Conservation (phyloP, 768 basidiomycete species). For the Xerocomus potaroensis region DNA sequence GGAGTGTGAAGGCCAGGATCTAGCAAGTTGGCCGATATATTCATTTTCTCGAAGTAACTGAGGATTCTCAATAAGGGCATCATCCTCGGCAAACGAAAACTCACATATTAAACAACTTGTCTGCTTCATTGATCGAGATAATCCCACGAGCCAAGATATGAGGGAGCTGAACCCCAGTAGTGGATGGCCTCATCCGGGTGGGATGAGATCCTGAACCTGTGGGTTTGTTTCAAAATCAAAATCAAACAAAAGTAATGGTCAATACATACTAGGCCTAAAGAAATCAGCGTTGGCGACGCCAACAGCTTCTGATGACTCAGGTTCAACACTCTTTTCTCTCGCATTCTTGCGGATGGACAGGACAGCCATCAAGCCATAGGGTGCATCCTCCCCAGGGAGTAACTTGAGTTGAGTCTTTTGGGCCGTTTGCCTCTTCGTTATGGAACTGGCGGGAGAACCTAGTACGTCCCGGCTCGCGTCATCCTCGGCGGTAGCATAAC, state of each 20-base stretch:
- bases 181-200: conserved; percentile 35
- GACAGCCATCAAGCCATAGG: conserved; percentile 74
- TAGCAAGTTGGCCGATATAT: conserved; percentile 70
- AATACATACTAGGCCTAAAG: conserved; percentile 55
- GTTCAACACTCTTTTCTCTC: conserved; percentile 41
- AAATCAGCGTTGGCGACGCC: conserved; percentile 68
- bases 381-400: conserved; percentile 57
- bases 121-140: conserved; percentile 61
- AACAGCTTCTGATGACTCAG: conserved; percentile 44
- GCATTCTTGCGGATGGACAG: conserved; percentile 46
- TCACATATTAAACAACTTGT: conserved; percentile 69
- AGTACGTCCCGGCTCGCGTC: conserved; percentile 18
- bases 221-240: neutral
- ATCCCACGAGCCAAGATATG: conserved; percentile 62
- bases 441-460: conserved; percentile 30
- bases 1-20: conserved; percentile 85
- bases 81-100: conserved; percentile 12
- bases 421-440: conserved; percentile 36
- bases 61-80: conserved; percentile 4
- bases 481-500: conserved; percentile 23
- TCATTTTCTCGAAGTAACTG: conserved; percentile 78
- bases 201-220: conserved; percentile 42
- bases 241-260: neutral
- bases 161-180: conserved; percentile 49
- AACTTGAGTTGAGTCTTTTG: conserved; percentile 46